Conservation (phyloP, 2,329 filamentous ascomycete genomes). For the Aspergillus spinulosporus region DNA sequence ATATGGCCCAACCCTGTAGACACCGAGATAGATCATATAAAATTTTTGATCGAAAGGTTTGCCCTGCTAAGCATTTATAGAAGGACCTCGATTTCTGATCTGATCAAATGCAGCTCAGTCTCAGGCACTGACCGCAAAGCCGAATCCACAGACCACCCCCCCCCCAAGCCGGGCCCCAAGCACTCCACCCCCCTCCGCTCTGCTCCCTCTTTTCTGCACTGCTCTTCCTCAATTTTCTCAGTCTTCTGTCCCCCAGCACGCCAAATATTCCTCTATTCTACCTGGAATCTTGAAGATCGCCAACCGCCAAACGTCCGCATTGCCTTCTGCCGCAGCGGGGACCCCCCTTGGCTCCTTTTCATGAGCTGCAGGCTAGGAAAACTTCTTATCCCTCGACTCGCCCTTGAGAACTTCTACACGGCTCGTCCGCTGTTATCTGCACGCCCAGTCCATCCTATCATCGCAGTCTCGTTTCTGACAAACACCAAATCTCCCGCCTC, state of each 20-base stretch:
- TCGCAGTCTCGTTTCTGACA: background rate
- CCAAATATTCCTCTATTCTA: too few relatives aligned
- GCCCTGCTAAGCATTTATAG: too few relatives aligned
- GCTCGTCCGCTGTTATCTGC: slow-evolving; percentile 10
- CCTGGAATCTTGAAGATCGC: too few relatives aligned
- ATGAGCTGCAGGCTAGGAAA: slow-evolving; percentile 27
- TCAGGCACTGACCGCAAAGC: background rate
- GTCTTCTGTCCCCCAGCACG: background rate
- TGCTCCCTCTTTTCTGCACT: background rate
- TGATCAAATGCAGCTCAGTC: background rate
- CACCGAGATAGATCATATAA: too few relatives aligned
- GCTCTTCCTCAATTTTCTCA: background rate
- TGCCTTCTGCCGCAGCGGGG: slow-evolving; percentile 26
- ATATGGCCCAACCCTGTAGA: too few relatives aligned
- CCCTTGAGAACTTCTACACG: background rate
- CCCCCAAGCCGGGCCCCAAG: background rate
- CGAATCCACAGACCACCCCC: background rate
- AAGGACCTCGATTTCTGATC: too few relatives aligned
- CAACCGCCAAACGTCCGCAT: slow-evolving; percentile 12
- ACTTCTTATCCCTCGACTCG: slow-evolving; percentile 21
- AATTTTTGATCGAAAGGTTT: too few relatives aligned
- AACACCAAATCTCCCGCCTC: background rate
- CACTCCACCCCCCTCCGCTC: background rate
- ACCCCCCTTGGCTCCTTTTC: slow-evolving; percentile 27
- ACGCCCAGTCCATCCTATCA: background rate